Base-by-base conservation (phyloP, 345 rosid species). In the Diplotaxis tenuifolia region DNA sequence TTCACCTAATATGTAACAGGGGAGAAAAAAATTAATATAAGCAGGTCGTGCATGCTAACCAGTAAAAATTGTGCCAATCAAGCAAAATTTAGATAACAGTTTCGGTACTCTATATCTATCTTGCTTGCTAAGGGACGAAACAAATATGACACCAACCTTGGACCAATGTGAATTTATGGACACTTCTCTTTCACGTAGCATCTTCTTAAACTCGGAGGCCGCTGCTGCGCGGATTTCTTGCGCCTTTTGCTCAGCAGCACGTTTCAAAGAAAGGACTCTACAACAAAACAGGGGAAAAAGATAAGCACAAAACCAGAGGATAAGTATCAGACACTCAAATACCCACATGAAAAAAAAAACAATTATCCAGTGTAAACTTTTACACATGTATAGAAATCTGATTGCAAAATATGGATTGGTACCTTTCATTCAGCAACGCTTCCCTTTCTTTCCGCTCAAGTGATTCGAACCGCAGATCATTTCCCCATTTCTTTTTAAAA, bases 371-470 rank as follows among this genome's bases (percentile, higher is more conserved):
- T 20, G 59, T 28, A 56, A 55, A 18, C 28, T 55, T 62, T 59
- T 50, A 15, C 42, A 7, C 67, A 59, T 36, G n/a, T 8, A 59
- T 20, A 32, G 47, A 52, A 32, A 52, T 22, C 53, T 52, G 69
- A 36, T 27, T 12, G 38, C 68, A 52, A 72, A 56, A 21, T 40
- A 27, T 14, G 20, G 52, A 81, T 42, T 15, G 34, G 71, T 87
- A 95, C 99, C 99, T 90, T 82, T 92, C 99, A 75, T 85, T 87
- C 66, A 95, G 74, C 71, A 95, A 84, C 76, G 83, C 72, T 73
- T 90, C 99, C 61, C 88, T 83, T 66, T 95, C 99, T 78, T 89
- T 95, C 58, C 91, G 88, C 52, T 92, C 96, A 83, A 95, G 77
- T 61, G 87, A 92, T 79, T 84, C 87, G 62, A 92, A 95, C 70